Evolutionary conservation across 2,329 filamentous ascomycete genomes (phyloP), one percentile per base, ranked within the genome.

Genomic region (Cladosporium sp.): DNA sequence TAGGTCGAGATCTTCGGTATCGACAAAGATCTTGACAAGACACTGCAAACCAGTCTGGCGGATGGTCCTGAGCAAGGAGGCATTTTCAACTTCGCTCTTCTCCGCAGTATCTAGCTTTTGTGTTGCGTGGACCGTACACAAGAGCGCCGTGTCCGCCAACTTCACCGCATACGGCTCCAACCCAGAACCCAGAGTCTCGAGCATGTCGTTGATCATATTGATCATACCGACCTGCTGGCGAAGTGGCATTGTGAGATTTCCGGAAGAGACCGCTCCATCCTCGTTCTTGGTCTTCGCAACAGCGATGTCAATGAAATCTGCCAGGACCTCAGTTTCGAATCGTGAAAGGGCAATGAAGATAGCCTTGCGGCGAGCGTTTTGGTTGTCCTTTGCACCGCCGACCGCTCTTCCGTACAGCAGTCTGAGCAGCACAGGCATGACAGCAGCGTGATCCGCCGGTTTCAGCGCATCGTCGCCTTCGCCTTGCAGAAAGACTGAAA

Each of bases 371-470:
- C 88, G 89, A 3, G 87, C 84, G 56, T 91, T 84, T 63, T 96
- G 83, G 1, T 89, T 89, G 61, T 89, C 84, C 56, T 86, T 86
- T 11, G 88, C 88, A 58, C 87, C 89, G 15, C 83, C 80, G 47
- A 97, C 89, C 40, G 92, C 84, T 58, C 89, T 85, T 36, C 93
- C 93, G 66, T 97, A 99, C 2, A 99, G 75, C 29, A 99, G 71
- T 43, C 91, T 82, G 29, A 99, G 79, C 20, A 99, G 76, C 4
- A 99, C 82, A 1, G 93, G 92, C 77, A 97, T 88, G 30, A 96
- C 70, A 40, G 83, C 80, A 3, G 73, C 63, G 7, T 86, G 82
- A 63, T 99, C 89, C 6, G 83, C 73, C 58, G 85, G 83, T 57
- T 96, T 86, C 49, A 84, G 71, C 51, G 83, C 83, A 54, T 80